Conservation (phyloP, 2,329 filamentous ascomycete species). For the Colletotrichum ledebouriae region DNA sequence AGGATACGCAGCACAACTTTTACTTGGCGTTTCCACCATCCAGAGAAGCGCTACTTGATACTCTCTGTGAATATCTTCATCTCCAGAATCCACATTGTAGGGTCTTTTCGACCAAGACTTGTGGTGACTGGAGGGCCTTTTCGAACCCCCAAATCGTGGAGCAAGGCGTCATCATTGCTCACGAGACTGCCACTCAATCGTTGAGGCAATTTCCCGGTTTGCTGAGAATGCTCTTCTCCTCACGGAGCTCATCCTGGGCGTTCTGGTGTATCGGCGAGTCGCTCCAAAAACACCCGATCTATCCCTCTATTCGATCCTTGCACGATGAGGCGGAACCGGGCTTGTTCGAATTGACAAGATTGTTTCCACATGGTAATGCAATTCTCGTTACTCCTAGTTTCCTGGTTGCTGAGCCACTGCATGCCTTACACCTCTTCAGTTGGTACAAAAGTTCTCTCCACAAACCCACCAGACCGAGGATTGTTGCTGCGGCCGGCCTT, state of each 20-base stretch:
- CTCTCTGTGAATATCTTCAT: constrained; percentile 62
- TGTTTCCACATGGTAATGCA: constrained; percentile 51
- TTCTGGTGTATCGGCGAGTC: constrained; percentile 60
- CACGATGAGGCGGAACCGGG: constrained; percentile 23
- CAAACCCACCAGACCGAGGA: constrained; percentile 38
- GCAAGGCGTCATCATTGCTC: constrained; percentile 57
- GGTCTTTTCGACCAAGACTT: constrained; percentile 56
- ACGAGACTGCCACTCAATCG: constrained; percentile 56
- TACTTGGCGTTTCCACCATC: constrained; percentile 64
- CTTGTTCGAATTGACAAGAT: constrained; percentile 35
- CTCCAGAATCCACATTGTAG: constrained; percentile 55
- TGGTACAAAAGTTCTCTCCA: constrained; percentile 47
- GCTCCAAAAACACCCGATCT: constrained; percentile 42
- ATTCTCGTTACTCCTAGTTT: constrained; percentile 60
- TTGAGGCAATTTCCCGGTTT: constrained; percentile 58
- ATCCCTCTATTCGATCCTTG: constrained; percentile 36
- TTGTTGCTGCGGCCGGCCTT: constrained; percentile 50
- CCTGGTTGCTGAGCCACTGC: constrained; percentile 53
- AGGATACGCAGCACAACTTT: constrained; percentile 52
- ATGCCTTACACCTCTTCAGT: constrained; percentile 52
- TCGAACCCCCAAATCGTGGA: constrained; percentile 43
- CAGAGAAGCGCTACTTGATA: constrained; percentile 50
- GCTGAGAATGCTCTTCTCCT: constrained; percentile 49
- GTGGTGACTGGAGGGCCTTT: constrained; percentile 65
- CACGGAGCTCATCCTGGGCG: constrained; percentile 45